Evolutionary conservation across 345 rosid genomes (phyloP).

Genomic region (Fremontodendron californicum): DNA sequence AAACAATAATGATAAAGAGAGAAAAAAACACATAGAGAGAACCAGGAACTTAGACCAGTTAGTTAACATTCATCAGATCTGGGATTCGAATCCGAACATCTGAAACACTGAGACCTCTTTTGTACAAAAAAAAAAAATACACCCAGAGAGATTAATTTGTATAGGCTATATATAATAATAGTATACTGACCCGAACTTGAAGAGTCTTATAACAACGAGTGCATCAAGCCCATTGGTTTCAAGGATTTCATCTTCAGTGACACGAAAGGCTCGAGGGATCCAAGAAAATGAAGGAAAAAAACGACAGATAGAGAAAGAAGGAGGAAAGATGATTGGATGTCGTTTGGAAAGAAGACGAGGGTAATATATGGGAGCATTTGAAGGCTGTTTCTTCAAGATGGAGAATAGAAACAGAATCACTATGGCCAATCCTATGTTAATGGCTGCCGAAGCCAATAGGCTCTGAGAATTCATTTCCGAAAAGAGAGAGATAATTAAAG

Average conservation of each 20-base stretch:
- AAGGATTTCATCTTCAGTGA: conserved; percentile 73
- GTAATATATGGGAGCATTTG: conserved; percentile 71
- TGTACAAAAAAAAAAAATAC: too few species aligned
- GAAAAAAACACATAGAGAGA: too few species aligned
- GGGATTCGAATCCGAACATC: too few species aligned
- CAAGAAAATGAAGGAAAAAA: conserved; percentile 82
- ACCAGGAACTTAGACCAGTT: too few species aligned
- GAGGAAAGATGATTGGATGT: conserved; percentile 28
- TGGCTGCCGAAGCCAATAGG: conserved; percentile 69
- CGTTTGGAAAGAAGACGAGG: conserved; percentile 63
- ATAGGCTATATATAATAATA: too few species aligned
- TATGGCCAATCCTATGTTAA: conserved; percentile 72
- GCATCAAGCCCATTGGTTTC: conserved; percentile 66
- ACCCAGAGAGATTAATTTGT: background rate
- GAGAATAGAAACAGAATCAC: conserved; percentile 70
- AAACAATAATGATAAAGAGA: background rate
- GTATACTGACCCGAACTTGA: conserved; percentile 69
- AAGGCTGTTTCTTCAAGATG: conserved; percentile 70
- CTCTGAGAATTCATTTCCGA: conserved; percentile 56
- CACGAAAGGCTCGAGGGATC: conserved; percentile 65
- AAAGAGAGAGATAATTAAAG: background rate
- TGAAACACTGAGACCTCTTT: too few species aligned
- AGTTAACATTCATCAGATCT: too few species aligned
- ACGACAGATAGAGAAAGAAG: conserved; percentile 40
- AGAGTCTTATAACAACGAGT: conserved; percentile 69